Conservation (phyloP, 257 asterid genomes). For the Cynanchum wilfordii region DNA sequence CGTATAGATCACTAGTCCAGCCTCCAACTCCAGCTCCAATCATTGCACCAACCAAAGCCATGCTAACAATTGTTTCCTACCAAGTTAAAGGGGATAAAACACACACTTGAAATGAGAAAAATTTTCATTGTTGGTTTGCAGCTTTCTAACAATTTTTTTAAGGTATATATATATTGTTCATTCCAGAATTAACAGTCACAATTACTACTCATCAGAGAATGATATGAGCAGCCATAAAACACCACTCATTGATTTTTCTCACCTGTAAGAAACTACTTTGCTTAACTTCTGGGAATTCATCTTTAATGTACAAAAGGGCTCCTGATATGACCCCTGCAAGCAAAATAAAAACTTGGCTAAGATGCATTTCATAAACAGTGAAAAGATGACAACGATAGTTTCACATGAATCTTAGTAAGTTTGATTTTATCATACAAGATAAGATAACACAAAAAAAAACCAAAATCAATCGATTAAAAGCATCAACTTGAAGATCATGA, state of each 20-base stretch:
- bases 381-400: not conserved
- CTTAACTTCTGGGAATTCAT: constrained; percentile 78
- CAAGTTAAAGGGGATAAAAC: constrained; percentile 12
- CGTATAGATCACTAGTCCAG: constrained; percentile 78
- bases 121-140: not conserved
- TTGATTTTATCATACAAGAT: too few relatives aligned
- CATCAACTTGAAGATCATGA: not conserved
- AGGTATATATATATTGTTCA: not conserved
- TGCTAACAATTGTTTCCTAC: constrained; percentile 98
- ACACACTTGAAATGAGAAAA: not conserved
- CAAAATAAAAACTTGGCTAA: constrained; percentile 22
- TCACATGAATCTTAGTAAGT: not conserved
- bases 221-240: not conserved
- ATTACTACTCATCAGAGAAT: not conserved
- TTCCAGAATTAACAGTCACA: not conserved
- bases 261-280: constrained; percentile 91
- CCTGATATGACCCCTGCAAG: constrained; percentile 92
- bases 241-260: not conserved
- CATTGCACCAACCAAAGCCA: constrained; percentile 94
- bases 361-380: not conserved
- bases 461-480: not conserved
- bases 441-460: too few relatives aligned
- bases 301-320: constrained; percentile 82
- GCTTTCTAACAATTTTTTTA: not conserved
- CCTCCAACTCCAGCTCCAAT: constrained; percentile 92